These are phyloP conservation scores for Ogataea chonburiensis DNA, from an alignment of 805 yeast genomes.

Conservation along the genomic window DNA sequence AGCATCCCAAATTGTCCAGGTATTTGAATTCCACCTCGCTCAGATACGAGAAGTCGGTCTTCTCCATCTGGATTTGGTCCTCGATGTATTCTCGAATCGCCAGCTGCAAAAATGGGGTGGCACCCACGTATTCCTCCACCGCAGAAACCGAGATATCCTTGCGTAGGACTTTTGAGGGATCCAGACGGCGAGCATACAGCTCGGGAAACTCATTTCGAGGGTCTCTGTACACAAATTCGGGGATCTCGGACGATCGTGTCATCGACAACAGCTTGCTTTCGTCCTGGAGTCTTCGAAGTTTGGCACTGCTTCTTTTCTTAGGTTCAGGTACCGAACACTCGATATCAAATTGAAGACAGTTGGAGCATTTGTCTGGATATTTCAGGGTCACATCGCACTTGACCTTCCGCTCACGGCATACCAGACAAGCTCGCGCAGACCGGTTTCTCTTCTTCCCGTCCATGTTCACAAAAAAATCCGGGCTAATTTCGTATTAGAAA, in stretches of 20 bases:
- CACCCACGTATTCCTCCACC: constrained; percentile 33
- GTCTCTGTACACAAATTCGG: constrained; percentile 26
- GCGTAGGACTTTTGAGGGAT: constrained; percentile 23
- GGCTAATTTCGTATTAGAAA: too few relatives aligned
- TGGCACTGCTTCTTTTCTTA: constrained; percentile 26
- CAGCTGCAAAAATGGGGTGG: constrained; percentile 31
- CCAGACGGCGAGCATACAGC: constrained; percentile 22
- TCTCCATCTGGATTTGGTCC: constrained; percentile 4
- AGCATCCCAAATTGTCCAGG: constrained; percentile 51
- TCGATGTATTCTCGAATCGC: constrained; percentile 29
- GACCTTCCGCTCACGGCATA: constrained; percentile 79
- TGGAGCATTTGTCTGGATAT: constrained; percentile 54
- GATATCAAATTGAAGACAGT: constrained; percentile 69
- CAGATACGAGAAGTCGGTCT: constrained; percentile 13
- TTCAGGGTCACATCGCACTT: constrained; percentile 66
- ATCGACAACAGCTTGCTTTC: constrained; percentile 1
- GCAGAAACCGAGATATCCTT: constrained; percentile 18
- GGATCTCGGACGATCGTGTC: constrained; percentile 6
- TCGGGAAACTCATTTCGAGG: constrained; percentile 24
- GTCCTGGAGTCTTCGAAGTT: constrained; percentile 22
- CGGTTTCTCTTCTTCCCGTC: constrained; percentile 45
- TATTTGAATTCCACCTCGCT: constrained; percentile 22
- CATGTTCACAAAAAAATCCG: constrained; percentile 2
- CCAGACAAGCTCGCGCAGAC: constrained; percentile 70
- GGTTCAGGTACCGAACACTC: constrained; percentile 60